Base-by-base conservation (phyloP, 352 stramenopile species). In the Phytophthora tubulina region DNA sequence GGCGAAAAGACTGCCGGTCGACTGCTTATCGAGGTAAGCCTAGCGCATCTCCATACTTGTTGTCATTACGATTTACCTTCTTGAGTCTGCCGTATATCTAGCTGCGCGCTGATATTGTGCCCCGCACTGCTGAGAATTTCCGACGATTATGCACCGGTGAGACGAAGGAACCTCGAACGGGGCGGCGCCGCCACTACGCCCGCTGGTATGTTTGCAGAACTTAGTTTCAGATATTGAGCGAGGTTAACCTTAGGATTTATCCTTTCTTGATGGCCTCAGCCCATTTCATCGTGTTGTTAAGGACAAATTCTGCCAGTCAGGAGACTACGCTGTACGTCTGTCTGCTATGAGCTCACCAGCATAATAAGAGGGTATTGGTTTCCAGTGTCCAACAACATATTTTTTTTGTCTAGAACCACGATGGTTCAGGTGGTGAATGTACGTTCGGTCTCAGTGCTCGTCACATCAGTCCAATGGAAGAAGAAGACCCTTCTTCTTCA, bases 81-180 rank as follows among this genome's bases (percentile, higher is more conserved):
- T n/a, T n/a, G n/a, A n/a, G 14, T 21, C 15, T 56, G 21, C n/a
- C 27, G 33, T 49, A 5, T 3, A 17, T 15, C 0, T 63, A 92
- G 84, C 83, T 99, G 6, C 87, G 93, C 46, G 92, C 94, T n/a
- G 97, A 99, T 81, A 82, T 99, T 6, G 96, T 97, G 35, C 97
- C 97, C 1, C 85, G 86, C 42, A 99, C 97, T 0, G 97, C 93
- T 11, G 97, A 99, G 79, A 99, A 99, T 80, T 99, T 99, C 78
- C 84, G 97, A 46, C 89, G 85, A 44, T 79, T 99, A 4, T 99
- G 97, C 77, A 99, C 97, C 1, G 97, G 97, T 64, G 96, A 99
- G 81, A 89, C 73, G 11, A 75, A 55, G 31, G 73, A 79, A n/a
- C 7, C 63, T 17, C 83, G 33, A 73, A 93, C 79, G 39, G 87